Percentiles rank a stretch among this genome's conserved stretches.
Evolutionary conservation across 192 early-diverging fungal genomes (phyloP).

Genomic region (Diversispora epigaea): DNA sequence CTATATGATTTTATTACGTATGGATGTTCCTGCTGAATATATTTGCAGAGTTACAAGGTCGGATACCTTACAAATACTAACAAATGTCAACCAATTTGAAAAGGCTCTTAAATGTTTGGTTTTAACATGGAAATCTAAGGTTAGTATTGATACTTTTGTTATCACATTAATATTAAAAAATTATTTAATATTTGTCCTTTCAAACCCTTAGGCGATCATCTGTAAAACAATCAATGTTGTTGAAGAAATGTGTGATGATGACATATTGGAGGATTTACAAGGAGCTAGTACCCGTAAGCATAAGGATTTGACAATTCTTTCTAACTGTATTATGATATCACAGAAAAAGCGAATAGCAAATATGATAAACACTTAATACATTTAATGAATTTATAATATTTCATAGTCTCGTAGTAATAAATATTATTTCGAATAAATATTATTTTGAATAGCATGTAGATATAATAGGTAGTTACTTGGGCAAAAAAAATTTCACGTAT

Average conservation of each 20-base stretch:
- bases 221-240: constrained; percentile 19
- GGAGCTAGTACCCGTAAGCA: constrained; percentile 2
- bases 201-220: constrained; percentile 20
- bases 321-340: constrained; percentile 25
- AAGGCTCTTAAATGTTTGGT: not conserved
- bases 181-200: too few species aligned
- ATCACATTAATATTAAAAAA: not conserved
- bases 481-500: too few species aligned
- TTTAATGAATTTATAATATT: too few species aligned
- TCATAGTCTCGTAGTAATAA: too few species aligned
- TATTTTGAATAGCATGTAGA: too few species aligned
- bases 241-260: constrained; percentile 18
- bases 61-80: constrained; percentile 6
- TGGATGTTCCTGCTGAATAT: constrained; percentile 31
- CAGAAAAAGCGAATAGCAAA: constrained; percentile 4
- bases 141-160: constrained; percentile 11
- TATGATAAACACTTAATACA: not conserved
- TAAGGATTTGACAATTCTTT: constrained; percentile 19
- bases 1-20: constrained; percentile 15
- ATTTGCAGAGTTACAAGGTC: constrained; percentile 14
- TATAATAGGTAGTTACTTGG: too few species aligned
- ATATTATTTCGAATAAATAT: too few species aligned
- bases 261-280: constrained; percentile 19
- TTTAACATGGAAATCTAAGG: constrained; percentile 30
- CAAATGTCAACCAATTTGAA: constrained; percentile 1